Evolutionary conservation across 2,329 filamentous ascomycete genomes (phyloP).

Genomic region (Cadophora sp.): DNA sequence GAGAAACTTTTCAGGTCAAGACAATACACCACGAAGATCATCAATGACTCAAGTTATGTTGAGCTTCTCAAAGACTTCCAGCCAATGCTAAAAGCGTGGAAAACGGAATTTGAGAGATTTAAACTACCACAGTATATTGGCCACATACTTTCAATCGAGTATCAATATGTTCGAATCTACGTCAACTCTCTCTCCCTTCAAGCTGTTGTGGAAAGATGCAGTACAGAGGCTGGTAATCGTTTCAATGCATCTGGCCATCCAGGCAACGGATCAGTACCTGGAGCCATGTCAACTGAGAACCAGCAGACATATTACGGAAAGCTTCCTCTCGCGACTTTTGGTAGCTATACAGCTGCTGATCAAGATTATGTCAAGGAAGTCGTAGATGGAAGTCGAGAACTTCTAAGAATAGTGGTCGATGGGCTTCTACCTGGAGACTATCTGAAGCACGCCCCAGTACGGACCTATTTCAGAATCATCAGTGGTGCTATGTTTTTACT

Average conservation of each 20-base stretch:
- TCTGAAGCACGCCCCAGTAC: constrained; percentile 81
- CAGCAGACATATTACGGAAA: constrained; percentile 67
- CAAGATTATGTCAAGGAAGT: constrained; percentile 79
- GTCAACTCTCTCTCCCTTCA: constrained; percentile 94
- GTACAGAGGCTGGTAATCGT: constrained; percentile 69
- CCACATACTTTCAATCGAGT: constrained; percentile 90
- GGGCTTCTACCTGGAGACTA: constrained; percentile 77
- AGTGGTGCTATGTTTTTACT: constrained; percentile 85
- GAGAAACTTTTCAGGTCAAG: constrained; percentile 86
- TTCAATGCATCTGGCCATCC: constrained; percentile 44
- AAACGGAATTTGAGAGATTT: constrained; percentile 80
- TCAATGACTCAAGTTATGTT: constrained; percentile 85
- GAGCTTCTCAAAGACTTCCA: constrained; percentile 82
- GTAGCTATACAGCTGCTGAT: constrained; percentile 69
- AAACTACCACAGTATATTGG: constrained; percentile 69
- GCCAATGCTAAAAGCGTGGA: constrained; percentile 80
- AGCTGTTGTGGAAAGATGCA: constrained; percentile 92
- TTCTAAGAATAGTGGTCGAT: constrained; percentile 79
- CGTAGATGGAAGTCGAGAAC: constrained; percentile 76
- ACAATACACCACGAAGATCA: constrained; percentile 86
- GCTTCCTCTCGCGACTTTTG: constrained; percentile 67
- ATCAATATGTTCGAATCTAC: constrained; percentile 93
- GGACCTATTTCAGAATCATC: constrained; percentile 87
- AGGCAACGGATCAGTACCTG: constrained; percentile 47
- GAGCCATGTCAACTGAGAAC: constrained; percentile 65